A percentile compares a stretch with the other conserved stretches of the same genome.
These are phyloP conservation scores for Xylariaceae sp. DNA, from an alignment of 2,329 filamentous ascomycete genomes.

Conservation along the genomic window DNA sequence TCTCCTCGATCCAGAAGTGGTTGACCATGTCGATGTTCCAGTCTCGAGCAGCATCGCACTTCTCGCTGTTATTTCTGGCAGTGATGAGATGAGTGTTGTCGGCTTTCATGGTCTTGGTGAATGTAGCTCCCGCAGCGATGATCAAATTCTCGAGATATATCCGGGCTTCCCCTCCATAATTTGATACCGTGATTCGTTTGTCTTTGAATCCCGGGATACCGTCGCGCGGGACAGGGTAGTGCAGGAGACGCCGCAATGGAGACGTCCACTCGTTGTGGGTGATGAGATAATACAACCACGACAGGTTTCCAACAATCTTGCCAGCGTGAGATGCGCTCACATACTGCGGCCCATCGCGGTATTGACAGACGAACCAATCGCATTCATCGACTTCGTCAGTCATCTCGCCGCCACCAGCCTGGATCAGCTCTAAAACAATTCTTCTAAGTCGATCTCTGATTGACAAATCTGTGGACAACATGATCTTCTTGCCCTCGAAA, in stretches of 20 bases:
- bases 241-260: constrained; percentile 78
- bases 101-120: constrained; percentile 91
- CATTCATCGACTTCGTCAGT: constrained; percentile 68
- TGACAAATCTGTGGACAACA: constrained; percentile 74
- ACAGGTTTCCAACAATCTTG: constrained; percentile 87
- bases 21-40: constrained; percentile 92
- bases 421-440: constrained; percentile 72
- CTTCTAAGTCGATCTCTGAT: constrained; percentile 67
- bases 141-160: constrained; percentile 93
- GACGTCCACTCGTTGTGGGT: constrained; percentile 87
- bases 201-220: constrained; percentile 80
- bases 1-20: constrained; percentile 96
- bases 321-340: constrained; percentile 71
- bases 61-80: constrained; percentile 86
- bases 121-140: constrained; percentile 79
- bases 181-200: constrained; percentile 85
- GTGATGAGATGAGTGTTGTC: constrained; percentile 97
- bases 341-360: constrained; percentile 80
- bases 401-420: constrained; percentile 70
- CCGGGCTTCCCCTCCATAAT: constrained; percentile 92
- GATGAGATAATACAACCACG: constrained; percentile 93
- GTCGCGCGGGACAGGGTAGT: constrained; percentile 80
- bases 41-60: constrained; percentile 87
- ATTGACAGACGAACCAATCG: constrained; percentile 86
- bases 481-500: constrained; percentile 76